phyloP scores from a whole-genome alignment of 805 yeast species.

The Lipomyces anomalus region DNA sequence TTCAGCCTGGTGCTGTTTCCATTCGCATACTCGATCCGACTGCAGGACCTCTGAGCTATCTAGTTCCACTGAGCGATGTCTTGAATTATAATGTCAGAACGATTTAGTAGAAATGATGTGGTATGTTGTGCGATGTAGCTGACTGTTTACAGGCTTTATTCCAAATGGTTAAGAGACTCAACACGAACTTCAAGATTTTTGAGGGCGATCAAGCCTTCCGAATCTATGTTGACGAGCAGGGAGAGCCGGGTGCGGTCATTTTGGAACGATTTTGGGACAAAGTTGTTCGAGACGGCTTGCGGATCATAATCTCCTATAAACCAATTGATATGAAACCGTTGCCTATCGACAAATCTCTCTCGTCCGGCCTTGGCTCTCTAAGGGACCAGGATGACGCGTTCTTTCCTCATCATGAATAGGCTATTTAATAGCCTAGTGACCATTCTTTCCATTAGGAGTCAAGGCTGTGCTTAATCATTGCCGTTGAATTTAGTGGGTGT shows the following conservation, averaged over 20 bases:
- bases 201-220: constrained; percentile 22
- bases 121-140: neutral
- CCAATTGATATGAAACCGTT: constrained; percentile 3
- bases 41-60: constrained; percentile 10
- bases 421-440: too few species aligned
- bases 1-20: constrained; percentile 13
- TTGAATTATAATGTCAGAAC: constrained; percentile 4
- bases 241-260: constrained; percentile 21
- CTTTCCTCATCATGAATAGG: constrained; percentile 15
- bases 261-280: constrained; percentile 25
- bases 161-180: constrained; percentile 18
- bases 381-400: constrained; percentile 21
- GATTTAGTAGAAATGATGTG: neutral
- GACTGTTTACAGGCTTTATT: constrained; percentile 9
- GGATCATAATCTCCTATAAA: constrained; percentile 13
- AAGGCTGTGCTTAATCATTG: too few species aligned
- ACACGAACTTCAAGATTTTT: constrained; percentile 15
- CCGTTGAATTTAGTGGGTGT: too few species aligned
- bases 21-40: constrained; percentile 15
- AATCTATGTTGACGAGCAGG: constrained; percentile 23
- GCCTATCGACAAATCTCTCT: constrained; percentile 22
- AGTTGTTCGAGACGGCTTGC: constrained; percentile 24
- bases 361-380: constrained; percentile 14
- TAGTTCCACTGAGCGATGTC: constrained; percentile 19
- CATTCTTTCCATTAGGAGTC: too few species aligned